A percentile compares a stretch with the other conserved stretches of the same genome.
Conservation (phyloP, 768 basidiomycete genomes). For the Mycena indigotica region DNA sequence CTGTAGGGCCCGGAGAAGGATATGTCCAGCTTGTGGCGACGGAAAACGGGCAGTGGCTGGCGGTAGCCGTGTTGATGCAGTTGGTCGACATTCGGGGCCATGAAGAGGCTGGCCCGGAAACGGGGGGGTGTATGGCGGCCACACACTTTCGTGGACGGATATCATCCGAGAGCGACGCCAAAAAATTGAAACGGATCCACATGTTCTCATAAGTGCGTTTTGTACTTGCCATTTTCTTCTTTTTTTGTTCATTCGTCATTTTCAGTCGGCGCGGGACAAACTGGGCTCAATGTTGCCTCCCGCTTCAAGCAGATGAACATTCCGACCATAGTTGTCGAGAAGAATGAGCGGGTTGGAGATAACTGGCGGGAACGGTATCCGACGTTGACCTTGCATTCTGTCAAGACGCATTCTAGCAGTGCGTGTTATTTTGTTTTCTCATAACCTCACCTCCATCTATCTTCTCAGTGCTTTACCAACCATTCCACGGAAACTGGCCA, state of each 20-base stretch:
- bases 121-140: slow-evolving; percentile 28
- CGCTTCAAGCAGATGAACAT: slow-evolving; percentile 46
- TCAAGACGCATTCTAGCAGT: slow-evolving; percentile 28
- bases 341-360: slow-evolving; percentile 38
- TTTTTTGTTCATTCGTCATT: neutral
- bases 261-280: slow-evolving; percentile 45
- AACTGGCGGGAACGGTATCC: slow-evolving; percentile 47
- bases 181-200: slow-evolving; percentile 33
- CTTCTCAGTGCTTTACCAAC: slow-evolving; percentile 39
- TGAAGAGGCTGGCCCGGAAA: slow-evolving; percentile 29
- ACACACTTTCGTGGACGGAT: slow-evolving; percentile 31
- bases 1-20: slow-evolving; percentile 27
- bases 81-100: slow-evolving; percentile 31
- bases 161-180: slow-evolving; percentile 31
- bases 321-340: slow-evolving; percentile 40
- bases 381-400: slow-evolving; percentile 43
- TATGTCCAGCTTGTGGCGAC: slow-evolving; percentile 25
- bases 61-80: slow-evolving; percentile 27
- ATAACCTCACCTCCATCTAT: neutral
- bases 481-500: slow-evolving; percentile 43
- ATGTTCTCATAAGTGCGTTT: slow-evolving; percentile 34
- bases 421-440: slow-evolving; percentile 16
- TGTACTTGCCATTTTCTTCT: neutral
- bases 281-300: slow-evolving; percentile 43
- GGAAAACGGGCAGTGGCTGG: slow-evolving; percentile 24